A percentile compares a stretch with the other conserved stretches of the same genome.
Evolutionary conservation across 1,139 yeast species (phyloP).

Genomic region (Candida pseudocylindracea): DNA sequence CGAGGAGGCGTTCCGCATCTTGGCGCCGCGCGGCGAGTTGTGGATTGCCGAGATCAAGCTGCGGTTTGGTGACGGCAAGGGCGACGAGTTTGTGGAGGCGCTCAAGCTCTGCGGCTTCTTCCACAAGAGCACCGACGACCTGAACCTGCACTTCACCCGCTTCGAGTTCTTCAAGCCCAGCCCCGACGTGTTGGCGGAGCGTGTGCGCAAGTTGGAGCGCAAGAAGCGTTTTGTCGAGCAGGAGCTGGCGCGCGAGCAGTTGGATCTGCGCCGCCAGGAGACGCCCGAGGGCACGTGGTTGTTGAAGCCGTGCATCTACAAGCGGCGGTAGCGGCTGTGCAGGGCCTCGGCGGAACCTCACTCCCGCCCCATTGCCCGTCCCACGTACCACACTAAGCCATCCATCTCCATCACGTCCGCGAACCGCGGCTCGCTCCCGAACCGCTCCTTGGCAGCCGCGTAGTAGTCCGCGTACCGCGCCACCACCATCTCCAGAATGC

Average conservation of each 20-base stretch:
- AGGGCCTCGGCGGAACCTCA: not conserved
- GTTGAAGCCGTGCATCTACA: constrained; percentile 87
- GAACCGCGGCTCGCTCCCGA: not conserved
- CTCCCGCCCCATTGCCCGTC: not conserved
- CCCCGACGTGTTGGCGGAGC: constrained; percentile 40
- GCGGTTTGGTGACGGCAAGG: constrained; percentile 44
- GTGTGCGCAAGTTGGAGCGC: constrained; percentile 38
- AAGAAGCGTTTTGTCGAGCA: constrained; percentile 53
- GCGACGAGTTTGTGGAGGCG: constrained; percentile 58
- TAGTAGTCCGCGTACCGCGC: not conserved
- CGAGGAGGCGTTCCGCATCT: constrained; percentile 67
- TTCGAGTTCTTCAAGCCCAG: constrained; percentile 88
- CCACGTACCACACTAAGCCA: not conserved
- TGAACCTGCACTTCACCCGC: constrained; percentile 82
- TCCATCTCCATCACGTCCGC: not conserved
- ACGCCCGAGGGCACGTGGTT: constrained; percentile 72
- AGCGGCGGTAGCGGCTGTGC: constrained; percentile 43
- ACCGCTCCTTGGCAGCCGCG: not conserved
- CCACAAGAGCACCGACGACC: constrained; percentile 72
- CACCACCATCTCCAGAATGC: not conserved
- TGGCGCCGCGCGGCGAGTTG: constrained; percentile 79
- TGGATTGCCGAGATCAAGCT: constrained; percentile 98
- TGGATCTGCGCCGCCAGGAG: constrained; percentile 29
- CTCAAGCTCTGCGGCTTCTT: constrained; percentile 64
- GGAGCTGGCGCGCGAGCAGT: constrained; percentile 34